Conservation (phyloP, 2,329 filamentous ascomycete species). For the Metarhizium guizhouense region DNA sequence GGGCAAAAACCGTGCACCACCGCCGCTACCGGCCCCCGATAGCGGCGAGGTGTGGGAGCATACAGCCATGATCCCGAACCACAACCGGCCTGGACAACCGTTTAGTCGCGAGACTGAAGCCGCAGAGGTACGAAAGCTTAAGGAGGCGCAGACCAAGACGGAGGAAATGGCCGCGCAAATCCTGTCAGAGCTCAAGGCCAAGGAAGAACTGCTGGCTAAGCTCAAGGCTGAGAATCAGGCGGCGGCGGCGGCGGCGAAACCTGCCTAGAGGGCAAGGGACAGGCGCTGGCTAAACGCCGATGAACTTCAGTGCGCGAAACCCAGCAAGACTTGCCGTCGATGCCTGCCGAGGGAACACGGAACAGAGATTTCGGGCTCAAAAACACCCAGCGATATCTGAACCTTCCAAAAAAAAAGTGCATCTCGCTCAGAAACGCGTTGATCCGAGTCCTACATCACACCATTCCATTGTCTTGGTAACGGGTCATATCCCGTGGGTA, state of each 20-base stretch:
- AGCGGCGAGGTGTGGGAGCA: conserved; percentile 51
- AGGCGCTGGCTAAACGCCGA: not conserved
- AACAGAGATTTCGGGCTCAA: no score
- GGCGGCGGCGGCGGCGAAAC: conserved; percentile 29
- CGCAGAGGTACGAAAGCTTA: conserved; percentile 50
- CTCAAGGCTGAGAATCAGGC: conserved; percentile 51
- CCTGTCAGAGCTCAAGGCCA: conserved; percentile 51
- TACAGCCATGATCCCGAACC: conserved; percentile 66
- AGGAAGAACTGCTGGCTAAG: conserved; percentile 51
- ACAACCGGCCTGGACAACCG: conserved; percentile 57
- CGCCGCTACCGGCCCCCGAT: conserved; percentile 25
- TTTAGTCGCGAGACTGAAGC: conserved; percentile 65
- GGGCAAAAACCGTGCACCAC: conserved; percentile 31
- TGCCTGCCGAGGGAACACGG: not conserved
- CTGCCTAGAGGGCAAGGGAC: conserved; percentile 16
- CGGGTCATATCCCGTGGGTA: no score
- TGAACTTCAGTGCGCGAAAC: not conserved
- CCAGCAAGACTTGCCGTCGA: not conserved
- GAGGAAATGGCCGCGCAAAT: conserved; percentile 50
- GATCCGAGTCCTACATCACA: no score
- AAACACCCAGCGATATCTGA: no score
- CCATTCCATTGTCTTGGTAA: no score
- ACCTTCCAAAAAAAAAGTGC: no score
- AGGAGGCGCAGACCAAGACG: conserved; percentile 56
- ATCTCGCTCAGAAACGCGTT: no score